A percentile compares a stretch with the other conserved stretches of the same genome.
Evolutionary conservation across 2,329 filamentous ascomycete species (phyloP).

Genomic region (Dichotomopilus funicola): DNA sequence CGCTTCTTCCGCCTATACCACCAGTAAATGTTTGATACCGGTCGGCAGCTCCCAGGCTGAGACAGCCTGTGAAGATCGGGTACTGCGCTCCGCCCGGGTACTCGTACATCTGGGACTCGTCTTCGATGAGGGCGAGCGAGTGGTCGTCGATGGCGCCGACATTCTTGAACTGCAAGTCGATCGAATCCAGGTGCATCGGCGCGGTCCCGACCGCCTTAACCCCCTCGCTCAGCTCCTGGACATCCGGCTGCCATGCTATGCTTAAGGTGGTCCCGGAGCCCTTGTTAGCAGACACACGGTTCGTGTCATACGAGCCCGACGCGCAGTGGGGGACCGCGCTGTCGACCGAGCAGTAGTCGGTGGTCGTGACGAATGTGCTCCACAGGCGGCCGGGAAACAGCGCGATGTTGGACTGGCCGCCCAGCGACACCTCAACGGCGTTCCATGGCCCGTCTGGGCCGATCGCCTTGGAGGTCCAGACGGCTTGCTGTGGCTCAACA

Average conservation of each 20-base stretch:
- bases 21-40: not conserved
- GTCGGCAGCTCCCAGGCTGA: slow-evolving; percentile 1
- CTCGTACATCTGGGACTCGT: not conserved
- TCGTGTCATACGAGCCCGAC: not conserved
- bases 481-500: not conserved
- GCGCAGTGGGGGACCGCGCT: slow-evolving; percentile 2
- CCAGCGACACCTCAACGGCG: slow-evolving; percentile 8
- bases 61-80: slow-evolving; percentile 9
- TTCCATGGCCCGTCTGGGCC: slow-evolving; percentile 8
- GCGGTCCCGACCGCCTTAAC: not conserved
- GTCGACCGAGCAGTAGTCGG: slow-evolving; percentile 5
- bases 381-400: slow-evolving; percentile 4
- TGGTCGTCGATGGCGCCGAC: not conserved
- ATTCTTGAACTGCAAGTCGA: not conserved
- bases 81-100: slow-evolving; percentile 2
- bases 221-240: not conserved
- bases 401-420: not conserved
- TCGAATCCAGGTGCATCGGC: not conserved
- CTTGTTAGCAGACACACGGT: not conserved
- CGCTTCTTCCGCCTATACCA: not conserved
- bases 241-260: not conserved
- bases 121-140: slow-evolving; percentile 2
- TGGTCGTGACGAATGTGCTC: slow-evolving; percentile 1
- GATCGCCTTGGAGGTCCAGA: not conserved
- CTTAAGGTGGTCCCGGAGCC: not conserved